These are phyloP conservation scores for Lachnellula subtilissima DNA, from an alignment of 2,329 filamentous ascomycete species.

Conservation along the genomic window DNA sequence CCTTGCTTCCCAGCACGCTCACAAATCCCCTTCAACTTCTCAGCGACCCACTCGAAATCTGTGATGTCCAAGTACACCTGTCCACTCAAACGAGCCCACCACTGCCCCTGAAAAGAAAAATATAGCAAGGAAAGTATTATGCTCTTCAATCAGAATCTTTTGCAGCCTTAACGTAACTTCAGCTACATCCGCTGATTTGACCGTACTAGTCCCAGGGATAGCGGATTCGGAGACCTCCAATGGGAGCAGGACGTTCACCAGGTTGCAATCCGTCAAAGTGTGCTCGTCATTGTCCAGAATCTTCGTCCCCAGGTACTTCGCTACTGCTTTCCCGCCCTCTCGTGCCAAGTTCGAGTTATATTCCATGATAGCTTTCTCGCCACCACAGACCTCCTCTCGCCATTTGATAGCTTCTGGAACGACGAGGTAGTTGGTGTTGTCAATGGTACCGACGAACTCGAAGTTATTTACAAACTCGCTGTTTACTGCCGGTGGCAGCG, in stretches of 20 bases:
- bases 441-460: conserved; percentile 70
- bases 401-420: conserved; percentile 68
- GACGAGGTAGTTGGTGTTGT: conserved; percentile 67
- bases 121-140: conserved; percentile 66
- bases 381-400: conserved; percentile 63
- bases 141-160: conserved; percentile 48
- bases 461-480: conserved; percentile 65
- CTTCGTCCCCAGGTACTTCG: conserved; percentile 61
- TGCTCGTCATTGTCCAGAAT: conserved; percentile 62
- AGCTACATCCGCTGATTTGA: conserved; percentile 34
- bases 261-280: conserved; percentile 60
- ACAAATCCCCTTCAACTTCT: conserved; percentile 41
- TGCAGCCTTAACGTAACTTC: conserved; percentile 55
- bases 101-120: conserved; percentile 57
- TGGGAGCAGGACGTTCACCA: conserved; percentile 72
- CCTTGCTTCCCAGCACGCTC: conserved; percentile 42
- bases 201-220: conserved; percentile 18
- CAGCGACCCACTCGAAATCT: conserved; percentile 70
- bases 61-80: conserved; percentile 78
- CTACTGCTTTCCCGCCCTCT: conserved; percentile 56
- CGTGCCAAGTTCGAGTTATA: conserved; percentile 62
- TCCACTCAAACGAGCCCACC: conserved; percentile 71
- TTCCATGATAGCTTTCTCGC: conserved; percentile 62
- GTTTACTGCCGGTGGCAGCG: conserved; percentile 37
- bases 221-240: conserved; percentile 37